A percentile compares a stretch with the other conserved stretches of the same genome.
These are phyloP conservation scores for Geotrichum histeridarum DNA, from an alignment of 1,139 yeast species.

Conservation along the genomic window DNA sequence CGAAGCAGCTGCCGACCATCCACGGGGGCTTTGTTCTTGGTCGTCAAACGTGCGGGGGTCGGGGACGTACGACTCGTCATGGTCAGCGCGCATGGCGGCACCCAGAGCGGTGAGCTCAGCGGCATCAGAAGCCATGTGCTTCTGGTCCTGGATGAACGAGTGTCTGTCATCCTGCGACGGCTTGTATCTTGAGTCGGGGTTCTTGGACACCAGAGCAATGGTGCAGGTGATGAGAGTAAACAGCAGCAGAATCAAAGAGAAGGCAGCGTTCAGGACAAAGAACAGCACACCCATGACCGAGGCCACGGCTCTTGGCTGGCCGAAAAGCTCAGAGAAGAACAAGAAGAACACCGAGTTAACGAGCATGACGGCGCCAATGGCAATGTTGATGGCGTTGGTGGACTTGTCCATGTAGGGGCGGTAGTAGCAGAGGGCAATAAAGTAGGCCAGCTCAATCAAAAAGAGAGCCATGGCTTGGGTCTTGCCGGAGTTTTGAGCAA, in stretches of 20 bases:
- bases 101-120: constrained; percentile 81
- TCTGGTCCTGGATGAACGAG: constrained; percentile 61
- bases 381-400: constrained; percentile 84
- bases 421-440: constrained; percentile 57
- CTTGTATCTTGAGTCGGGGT: constrained; percentile 88
- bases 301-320: constrained; percentile 81
- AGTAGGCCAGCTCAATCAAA: constrained; percentile 67
- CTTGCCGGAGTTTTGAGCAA: constrained; percentile 72
- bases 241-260: constrained; percentile 74
- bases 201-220: constrained; percentile 74
- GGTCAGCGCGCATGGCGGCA: constrained; percentile 69
- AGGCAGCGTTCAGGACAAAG: constrained; percentile 82
- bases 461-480: constrained; percentile 77
- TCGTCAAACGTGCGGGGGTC: background rate
- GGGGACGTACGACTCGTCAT: constrained; percentile 37
- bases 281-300: constrained; percentile 90
- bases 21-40: background rate
- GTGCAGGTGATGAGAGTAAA: constrained; percentile 77
- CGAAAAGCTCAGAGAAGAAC: constrained; percentile 82
- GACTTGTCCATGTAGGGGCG: constrained; percentile 92
- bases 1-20: background rate
- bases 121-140: constrained; percentile 44
- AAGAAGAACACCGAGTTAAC: constrained; percentile 79
- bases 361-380: constrained; percentile 69
- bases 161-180: constrained; percentile 95